Conservation (phyloP, 2,329 filamentous ascomycete species). For the Sporothrix variecibatus region DNA sequence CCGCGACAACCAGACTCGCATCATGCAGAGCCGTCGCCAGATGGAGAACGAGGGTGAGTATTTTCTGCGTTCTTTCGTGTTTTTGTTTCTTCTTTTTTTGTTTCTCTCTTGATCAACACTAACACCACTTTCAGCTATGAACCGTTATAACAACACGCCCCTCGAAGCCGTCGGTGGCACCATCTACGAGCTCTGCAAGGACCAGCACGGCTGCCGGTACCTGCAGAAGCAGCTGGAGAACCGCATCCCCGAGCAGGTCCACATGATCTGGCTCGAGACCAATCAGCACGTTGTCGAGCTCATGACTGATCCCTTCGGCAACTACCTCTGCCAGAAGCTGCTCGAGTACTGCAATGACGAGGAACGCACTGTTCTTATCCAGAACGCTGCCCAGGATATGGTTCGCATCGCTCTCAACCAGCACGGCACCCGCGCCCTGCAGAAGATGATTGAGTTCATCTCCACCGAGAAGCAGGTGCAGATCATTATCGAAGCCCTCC, state of each 20-base stretch:
- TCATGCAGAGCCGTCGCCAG: conserved; percentile 73
- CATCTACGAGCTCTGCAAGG: conserved; percentile 91
- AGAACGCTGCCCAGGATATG: conserved; percentile 84
- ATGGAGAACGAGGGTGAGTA: conserved; percentile 69
- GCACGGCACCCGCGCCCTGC: conserved; percentile 91
- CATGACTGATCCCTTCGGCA: conserved; percentile 99
- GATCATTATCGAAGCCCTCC: conserved; percentile 83
- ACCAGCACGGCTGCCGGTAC: conserved; percentile 96
- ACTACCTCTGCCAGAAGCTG: conserved; percentile 98
- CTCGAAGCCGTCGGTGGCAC: conserved; percentile 79
- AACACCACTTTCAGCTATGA: conserved; percentile 58
- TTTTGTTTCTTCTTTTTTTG: conserved; percentile 20
- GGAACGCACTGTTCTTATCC: conserved; percentile 88
- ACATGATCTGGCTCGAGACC: conserved; percentile 93
- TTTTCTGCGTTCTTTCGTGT: background rate
- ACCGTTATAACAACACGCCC: conserved; percentile 79
- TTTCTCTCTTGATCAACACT: no score
- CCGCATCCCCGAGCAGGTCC: conserved; percentile 76
- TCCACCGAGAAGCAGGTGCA: conserved; percentile 81
- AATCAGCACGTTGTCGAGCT: conserved; percentile 92
- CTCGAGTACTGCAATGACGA: conserved; percentile 94
- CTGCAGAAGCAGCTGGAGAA: conserved; percentile 97
- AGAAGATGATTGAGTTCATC: conserved; percentile 99
- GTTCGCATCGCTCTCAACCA: conserved; percentile 94
- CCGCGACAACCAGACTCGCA: conserved; percentile 73